Base-by-base conservation (phyloP, 2,329 filamentous ascomycete genomes). In the Aspergillus texensis region DNA sequence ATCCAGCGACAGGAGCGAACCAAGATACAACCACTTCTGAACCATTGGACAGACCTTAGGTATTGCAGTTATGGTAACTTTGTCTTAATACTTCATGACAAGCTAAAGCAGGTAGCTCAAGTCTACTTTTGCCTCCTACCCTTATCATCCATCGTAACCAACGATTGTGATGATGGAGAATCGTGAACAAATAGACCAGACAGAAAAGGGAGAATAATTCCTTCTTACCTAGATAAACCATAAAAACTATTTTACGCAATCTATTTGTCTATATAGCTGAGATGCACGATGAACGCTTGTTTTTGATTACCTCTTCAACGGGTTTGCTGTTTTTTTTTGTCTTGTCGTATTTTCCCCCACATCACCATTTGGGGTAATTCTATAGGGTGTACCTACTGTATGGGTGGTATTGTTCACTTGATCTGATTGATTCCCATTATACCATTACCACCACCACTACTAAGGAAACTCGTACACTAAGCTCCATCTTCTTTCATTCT, bases 41-140 rank as follows among this genome's bases (percentile, higher is more conserved):
- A 26, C 52, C 52, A 41, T 39, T 55, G 34, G 52, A 34, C 16
- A 39, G 58, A 65, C 58, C 62, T 62, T 58, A 30, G 28, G 28
- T 52, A 54, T 36, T 58, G 55, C 64, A 62, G 62, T 59, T 68
- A 58, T 66, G 66, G 67, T 68, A 68, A 64, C 53, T 68, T 61
- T 65, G 60, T 43, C 55, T 60, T 62, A 68, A 55, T 41, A 41
- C 39, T 19, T 54, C 11, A 36, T 54, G 52, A 54, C 52, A 54
- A 28, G 46, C 34, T 36, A 36, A 36, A 36, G 5, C 34, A 36
- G 14, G 34, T 16, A 36, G 34, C 50, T 61, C 45, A 50, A 26
- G 28, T 46, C 34, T 24, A 19, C 55, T 59, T 59, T 36, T 36
- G 14, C 34, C 34, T 36, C 34, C 14, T 36, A 36, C 34, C 34